These are phyloP conservation scores for Aschersonia sp. DNA, from an alignment of 2,329 filamentous ascomycete species.

Conservation along the genomic window DNA sequence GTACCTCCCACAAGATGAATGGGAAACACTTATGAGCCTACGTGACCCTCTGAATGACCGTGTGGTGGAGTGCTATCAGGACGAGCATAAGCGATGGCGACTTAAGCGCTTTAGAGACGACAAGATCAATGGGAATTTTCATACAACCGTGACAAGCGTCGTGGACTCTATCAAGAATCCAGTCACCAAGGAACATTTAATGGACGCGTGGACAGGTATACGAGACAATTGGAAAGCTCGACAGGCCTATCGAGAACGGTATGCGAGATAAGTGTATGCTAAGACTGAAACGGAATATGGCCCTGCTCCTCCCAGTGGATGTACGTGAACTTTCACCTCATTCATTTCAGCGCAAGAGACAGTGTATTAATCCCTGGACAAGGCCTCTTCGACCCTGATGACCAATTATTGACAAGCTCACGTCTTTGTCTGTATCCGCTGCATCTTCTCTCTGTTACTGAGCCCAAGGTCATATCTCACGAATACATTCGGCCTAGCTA, in stretches of 20 bases:
- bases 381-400: too few species aligned
- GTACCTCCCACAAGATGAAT: slow-evolving; percentile 60
- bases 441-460: background rate
- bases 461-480: too few species aligned
- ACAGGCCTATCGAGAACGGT: slow-evolving; percentile 15
- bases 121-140: slow-evolving; percentile 83
- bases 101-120: slow-evolving; percentile 86
- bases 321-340: too few species aligned
- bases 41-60: slow-evolving; percentile 67
- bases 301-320: too few species aligned
- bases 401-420: background rate
- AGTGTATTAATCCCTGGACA: too few species aligned
- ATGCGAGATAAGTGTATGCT: slow-evolving; percentile 11
- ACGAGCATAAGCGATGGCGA: slow-evolving; percentile 63
- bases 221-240: slow-evolving; percentile 67
- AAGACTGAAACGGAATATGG: background rate
- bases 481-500: too few species aligned
- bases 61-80: slow-evolving; percentile 82
- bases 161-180: slow-evolving; percentile 79
- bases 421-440: background rate
- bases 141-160: slow-evolving; percentile 70
- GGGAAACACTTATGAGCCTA: slow-evolving; percentile 66
- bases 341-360: too few species aligned
- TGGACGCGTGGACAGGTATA: slow-evolving; percentile 54
- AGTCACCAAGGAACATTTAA: slow-evolving; percentile 70